Evolutionary conservation across 192 early-diverging fungal genomes (phyloP).

Genomic region (Thoreauomyces humboldtii): DNA sequence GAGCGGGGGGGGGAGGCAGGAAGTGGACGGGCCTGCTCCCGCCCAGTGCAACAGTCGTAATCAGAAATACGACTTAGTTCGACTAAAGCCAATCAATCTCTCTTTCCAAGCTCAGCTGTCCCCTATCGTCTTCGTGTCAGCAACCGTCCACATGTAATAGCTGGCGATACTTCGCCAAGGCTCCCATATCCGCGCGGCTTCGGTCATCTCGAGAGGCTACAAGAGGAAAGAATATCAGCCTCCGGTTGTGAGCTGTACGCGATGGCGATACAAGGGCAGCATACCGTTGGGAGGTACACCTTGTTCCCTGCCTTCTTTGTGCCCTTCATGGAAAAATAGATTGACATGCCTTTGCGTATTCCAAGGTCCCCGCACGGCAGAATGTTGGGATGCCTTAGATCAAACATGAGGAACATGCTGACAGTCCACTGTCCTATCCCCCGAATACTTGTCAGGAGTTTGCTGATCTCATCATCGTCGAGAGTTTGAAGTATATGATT

Average conservation of each 20-base stretch:
- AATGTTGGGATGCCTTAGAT: conserved; percentile 66
- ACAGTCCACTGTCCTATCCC: conserved; percentile 71
- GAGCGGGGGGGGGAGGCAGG: no score
- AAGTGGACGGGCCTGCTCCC: no score
- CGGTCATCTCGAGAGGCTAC: conserved; percentile 48
- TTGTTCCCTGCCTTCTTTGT: conserved; percentile 30
- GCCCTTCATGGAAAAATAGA: conserved; percentile 57
- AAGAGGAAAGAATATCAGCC: neutral
- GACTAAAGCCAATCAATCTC: no score
- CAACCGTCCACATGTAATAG: conserved; percentile 64
- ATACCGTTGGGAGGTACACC: conserved; percentile 28
- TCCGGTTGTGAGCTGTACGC: neutral
- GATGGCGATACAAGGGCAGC: neutral
- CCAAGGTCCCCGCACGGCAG: conserved; percentile 66
- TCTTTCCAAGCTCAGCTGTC: conserved; percentile 2
- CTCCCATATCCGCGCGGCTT: conserved; percentile 56
- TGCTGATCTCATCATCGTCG: conserved; percentile 56
- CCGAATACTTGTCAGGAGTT: conserved; percentile 51
- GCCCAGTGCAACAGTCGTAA: no score
- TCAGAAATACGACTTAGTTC: no score
- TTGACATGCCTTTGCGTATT: conserved; percentile 61
- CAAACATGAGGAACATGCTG: conserved; percentile 75
- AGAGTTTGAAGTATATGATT: conserved; percentile 43
- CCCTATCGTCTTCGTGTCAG: conserved; percentile 24
- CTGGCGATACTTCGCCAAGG: conserved; percentile 63